A percentile compares a stretch with the other conserved stretches of the same genome.
These are phyloP conservation scores for Plasmodium knowlesi DNA, from an alignment of 169 alveolate genomes.

Conservation along the genomic window DNA sequence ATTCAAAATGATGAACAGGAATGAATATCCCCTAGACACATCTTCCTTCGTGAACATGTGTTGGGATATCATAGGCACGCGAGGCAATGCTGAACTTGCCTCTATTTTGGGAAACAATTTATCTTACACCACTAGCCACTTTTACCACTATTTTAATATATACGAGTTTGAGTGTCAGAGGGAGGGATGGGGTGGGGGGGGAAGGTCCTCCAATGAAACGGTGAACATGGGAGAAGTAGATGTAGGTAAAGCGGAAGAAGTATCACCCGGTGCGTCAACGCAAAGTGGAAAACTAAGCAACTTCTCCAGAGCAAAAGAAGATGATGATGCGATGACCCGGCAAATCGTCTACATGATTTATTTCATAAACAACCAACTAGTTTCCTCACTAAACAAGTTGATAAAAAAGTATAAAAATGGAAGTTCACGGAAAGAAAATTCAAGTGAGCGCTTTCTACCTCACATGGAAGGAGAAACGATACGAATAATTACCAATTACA, in stretches of 20 bases:
- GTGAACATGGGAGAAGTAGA: background rate
- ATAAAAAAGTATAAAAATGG: conserved; percentile 14
- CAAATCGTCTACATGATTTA: conserved; percentile 25
- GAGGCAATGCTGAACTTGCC: background rate
- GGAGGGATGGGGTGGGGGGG: background rate
- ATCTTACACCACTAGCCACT: background rate
- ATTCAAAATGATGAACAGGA: conserved; percentile 37
- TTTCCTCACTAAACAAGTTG: conserved; percentile 13
- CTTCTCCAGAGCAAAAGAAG: background rate
- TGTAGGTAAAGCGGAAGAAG: background rate
- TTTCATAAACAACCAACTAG: background rate
- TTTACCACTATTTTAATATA: conserved; percentile 53
- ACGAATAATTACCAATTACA: conserved; percentile 19
- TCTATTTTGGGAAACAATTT: background rate
- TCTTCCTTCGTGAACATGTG: conserved; percentile 4
- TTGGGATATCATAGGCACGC: background rate
- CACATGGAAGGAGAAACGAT: background rate
- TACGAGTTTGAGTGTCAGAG: conserved; percentile 22
- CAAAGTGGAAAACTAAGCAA: background rate
- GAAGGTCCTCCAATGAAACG: background rate
- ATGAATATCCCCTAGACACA: conserved; percentile 38
- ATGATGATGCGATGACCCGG: background rate
- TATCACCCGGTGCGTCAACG: background rate
- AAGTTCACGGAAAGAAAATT: background rate
- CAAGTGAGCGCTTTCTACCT: background rate